These are phyloP conservation scores for Vitis rotundifolia DNA, from an alignment of 164 flowering plant species.

Conservation along the genomic window DNA sequence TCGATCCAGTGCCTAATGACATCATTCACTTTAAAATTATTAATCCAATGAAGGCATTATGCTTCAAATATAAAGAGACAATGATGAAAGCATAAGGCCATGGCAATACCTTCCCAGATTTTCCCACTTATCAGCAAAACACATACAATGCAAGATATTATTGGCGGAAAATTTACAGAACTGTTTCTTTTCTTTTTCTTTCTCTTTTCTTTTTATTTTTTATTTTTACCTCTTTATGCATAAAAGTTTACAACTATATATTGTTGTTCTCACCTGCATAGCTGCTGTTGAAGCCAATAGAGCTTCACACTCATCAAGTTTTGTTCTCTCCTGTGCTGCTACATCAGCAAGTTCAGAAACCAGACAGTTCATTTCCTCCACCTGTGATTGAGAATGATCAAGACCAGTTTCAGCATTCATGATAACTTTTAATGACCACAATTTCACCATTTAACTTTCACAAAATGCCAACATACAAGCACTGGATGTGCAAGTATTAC, in stretches of 20 bases:
- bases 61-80: too few species aligned
- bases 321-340: constrained; percentile 58
- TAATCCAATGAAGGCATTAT: too few species aligned
- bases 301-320: constrained; percentile 69
- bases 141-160: too few species aligned
- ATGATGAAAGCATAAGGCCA: too few species aligned
- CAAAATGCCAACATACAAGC: not conserved
- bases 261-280: constrained; percentile 58
- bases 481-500: too few species aligned
- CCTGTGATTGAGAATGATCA: constrained; percentile 35
- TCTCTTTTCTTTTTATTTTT: too few species aligned
- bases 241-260: not conserved
- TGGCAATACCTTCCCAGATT: too few species aligned
- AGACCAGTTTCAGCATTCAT: not conserved
- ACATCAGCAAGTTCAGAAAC: constrained; percentile 74
- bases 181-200: too few species aligned
- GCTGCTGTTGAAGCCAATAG: constrained; percentile 60
- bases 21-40: too few species aligned
- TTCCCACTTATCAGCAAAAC: too few species aligned
- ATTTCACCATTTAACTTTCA: not conserved
- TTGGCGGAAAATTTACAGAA: too few species aligned
- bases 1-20: too few species aligned
- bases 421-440: not conserved
- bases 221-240: not conserved
- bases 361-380: constrained; percentile 52